Percentiles rank a stretch among this genome's conserved stretches.
Conservation (phyloP, 352 stramenopile species). For the Elongisporangium anandrum region DNA sequence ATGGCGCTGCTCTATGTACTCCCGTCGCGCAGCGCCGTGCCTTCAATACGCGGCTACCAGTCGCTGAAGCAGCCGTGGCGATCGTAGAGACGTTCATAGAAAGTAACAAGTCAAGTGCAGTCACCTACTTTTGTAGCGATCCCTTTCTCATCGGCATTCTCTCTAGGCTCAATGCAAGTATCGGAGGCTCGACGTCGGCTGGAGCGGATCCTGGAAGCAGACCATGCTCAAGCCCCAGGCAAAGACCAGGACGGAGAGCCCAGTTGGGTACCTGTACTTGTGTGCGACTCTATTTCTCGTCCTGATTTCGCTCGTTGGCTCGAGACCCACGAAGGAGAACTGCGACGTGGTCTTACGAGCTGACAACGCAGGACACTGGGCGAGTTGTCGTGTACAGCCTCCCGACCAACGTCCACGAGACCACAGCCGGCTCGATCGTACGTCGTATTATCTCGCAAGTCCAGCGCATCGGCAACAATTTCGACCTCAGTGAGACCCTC, state of each 20-base stretch:
- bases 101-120: neutral
- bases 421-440: neutral
- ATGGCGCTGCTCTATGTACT: slow-evolving; percentile 57
- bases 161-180: no score
- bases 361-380: neutral
- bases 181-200: neutral
- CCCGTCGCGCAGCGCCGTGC: slow-evolving; percentile 40
- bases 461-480: neutral
- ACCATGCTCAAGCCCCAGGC: neutral
- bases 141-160: no score
- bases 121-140: no score
- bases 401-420: neutral
- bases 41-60: slow-evolving; percentile 53
- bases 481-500: neutral
- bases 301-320: neutral
- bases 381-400: neutral
- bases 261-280: neutral
- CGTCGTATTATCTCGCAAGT: neutral
- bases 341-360: neutral
- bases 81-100: neutral
- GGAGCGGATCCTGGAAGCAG: neutral
- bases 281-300: neutral
- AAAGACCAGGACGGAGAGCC: neutral
- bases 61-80: slow-evolving; percentile 19
- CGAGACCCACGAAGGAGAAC: neutral